Percentiles rank a stretch among this genome's conserved stretches.
phyloP scores from a whole-genome alignment of 768 basidiomycete species.

The Ephemerocybe angulata region DNA sequence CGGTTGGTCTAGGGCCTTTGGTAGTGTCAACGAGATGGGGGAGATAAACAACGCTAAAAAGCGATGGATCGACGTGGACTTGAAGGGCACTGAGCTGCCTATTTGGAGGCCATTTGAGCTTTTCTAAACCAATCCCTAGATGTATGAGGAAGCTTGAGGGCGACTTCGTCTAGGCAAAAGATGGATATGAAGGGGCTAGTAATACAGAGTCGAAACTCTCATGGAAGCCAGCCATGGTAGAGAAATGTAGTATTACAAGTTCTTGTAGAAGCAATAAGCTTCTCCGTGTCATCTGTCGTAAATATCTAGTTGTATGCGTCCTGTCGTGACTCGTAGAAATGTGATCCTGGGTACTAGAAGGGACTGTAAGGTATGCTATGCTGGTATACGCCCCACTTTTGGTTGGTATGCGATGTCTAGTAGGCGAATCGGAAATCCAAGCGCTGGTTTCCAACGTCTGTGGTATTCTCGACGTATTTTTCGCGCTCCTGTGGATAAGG shows the following conservation, averaged over 20 bases:
- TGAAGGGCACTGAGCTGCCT: constrained; percentile 50
- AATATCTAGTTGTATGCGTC: too few relatives aligned
- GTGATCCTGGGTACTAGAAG: too few relatives aligned
- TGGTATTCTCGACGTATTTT: constrained; percentile 58
- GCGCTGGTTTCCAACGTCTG: constrained; percentile 55
- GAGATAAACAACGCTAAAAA: constrained; percentile 40
- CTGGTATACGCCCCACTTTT: background rate
- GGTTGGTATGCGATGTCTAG: constrained; percentile 21
- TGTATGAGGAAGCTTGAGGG: background rate
- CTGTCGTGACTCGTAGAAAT: too few relatives aligned
- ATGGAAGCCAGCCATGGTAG: too few relatives aligned
- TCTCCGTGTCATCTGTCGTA: too few relatives aligned
- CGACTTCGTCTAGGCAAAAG: too few relatives aligned
- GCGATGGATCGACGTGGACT: constrained; percentile 67
- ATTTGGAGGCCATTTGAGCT: constrained; percentile 58
- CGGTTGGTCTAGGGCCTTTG: constrained; percentile 65
- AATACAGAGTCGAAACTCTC: too few relatives aligned
- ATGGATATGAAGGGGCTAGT: too few relatives aligned
- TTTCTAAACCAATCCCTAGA: constrained; percentile 27
- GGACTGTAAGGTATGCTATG: background rate
- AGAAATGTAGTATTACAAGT: too few relatives aligned
- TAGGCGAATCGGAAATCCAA: constrained; percentile 64
- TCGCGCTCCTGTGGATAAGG: constrained; percentile 41
- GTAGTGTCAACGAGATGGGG: constrained; percentile 44
- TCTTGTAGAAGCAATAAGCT: too few relatives aligned